A percentile compares a stretch with the other conserved stretches of the same genome.
Evolutionary conservation across 208 protist genomes (phyloP).

Genomic region (Paratrypanosoma confusum): DNA sequence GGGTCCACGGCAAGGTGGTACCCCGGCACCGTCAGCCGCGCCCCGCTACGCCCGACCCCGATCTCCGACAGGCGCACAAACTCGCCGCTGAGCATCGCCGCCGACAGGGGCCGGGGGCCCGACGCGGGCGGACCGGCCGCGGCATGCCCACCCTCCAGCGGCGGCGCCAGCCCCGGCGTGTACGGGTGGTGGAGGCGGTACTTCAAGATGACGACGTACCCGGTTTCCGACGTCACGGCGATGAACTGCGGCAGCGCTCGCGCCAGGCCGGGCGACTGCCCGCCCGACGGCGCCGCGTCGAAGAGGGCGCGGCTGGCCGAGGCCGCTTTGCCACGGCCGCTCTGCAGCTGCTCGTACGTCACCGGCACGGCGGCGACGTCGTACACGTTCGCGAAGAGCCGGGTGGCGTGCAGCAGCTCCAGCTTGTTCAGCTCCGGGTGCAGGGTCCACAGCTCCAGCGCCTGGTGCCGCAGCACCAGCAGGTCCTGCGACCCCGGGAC

Average conservation of each 20-base stretch:
- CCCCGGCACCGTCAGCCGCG: conserved; percentile 91
- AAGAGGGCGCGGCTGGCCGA: conserved; percentile 1
- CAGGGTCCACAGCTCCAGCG: conserved; percentile 65
- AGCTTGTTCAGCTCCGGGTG: conserved; percentile 21
- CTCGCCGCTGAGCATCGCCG: conserved; percentile 41
- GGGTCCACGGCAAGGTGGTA: conserved; percentile 92
- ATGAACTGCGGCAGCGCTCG: conserved; percentile 84
- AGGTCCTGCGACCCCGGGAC: conserved; percentile 51
- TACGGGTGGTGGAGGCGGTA: conserved; percentile 77
- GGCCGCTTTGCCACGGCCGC: conserved; percentile 2
- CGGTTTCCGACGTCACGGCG: conserved; percentile 90
- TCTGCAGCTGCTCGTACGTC: background rate
- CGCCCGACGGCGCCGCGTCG: background rate
- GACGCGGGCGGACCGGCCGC: background rate
- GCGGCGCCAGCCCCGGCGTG: conserved; percentile 16
- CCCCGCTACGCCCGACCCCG: conserved; percentile 94
- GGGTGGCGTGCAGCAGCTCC: conserved; percentile 55
- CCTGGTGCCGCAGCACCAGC: conserved; percentile 49
- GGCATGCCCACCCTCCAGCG: background rate
- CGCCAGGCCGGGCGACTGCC: conserved; percentile 14
- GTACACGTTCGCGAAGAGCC: conserved; percentile 44
- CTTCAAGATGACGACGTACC: conserved; percentile 90
- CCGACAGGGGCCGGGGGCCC: conserved; percentile 7
- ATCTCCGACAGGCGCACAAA: conserved; percentile 95
- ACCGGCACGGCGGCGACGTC: conserved; percentile 52